Conservation (phyloP, 306 rosid genomes). For the Urtica urens region DNA sequence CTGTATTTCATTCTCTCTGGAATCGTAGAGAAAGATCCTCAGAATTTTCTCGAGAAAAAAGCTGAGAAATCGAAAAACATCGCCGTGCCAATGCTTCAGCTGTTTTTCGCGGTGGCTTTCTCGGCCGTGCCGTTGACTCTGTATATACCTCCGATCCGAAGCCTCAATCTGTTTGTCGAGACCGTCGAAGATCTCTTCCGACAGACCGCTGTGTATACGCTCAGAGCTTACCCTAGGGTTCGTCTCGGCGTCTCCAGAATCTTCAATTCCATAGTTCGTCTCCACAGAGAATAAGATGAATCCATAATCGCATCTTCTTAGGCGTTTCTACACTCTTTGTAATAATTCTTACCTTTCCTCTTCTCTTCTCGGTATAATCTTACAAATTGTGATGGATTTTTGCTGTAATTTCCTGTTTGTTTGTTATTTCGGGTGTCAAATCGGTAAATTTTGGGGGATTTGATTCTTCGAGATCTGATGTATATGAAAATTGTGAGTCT, state of each 20-base stretch:
- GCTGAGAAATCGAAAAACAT: neutral
- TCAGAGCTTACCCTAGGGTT: constrained; percentile 39
- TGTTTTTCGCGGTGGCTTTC: constrained; percentile 77
- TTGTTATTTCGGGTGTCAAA: constrained; percentile 7
- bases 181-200: constrained; percentile 39
- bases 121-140: constrained; percentile 80
- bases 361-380: neutral
- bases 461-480: neutral
- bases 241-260: constrained; percentile 53
- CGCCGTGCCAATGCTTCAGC: constrained; percentile 42
- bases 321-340: neutral
- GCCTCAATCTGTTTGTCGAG: constrained; percentile 55
- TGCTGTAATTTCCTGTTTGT: neutral
- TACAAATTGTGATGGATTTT: neutral
- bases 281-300: constrained; percentile 23
- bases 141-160: constrained; percentile 79
- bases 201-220: constrained; percentile 28
- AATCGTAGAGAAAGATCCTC: neutral
- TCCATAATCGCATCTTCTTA: neutral
- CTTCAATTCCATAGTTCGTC: constrained; percentile 34
- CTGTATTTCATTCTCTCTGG: neutral
- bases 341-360: neutral
- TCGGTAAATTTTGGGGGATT: constrained; percentile 5
- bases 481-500: neutral
- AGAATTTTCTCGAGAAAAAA: neutral